Evolutionary conservation across 2,329 filamentous ascomycete genomes (phyloP).

Genomic region (Fusarium nisikadoi): DNA sequence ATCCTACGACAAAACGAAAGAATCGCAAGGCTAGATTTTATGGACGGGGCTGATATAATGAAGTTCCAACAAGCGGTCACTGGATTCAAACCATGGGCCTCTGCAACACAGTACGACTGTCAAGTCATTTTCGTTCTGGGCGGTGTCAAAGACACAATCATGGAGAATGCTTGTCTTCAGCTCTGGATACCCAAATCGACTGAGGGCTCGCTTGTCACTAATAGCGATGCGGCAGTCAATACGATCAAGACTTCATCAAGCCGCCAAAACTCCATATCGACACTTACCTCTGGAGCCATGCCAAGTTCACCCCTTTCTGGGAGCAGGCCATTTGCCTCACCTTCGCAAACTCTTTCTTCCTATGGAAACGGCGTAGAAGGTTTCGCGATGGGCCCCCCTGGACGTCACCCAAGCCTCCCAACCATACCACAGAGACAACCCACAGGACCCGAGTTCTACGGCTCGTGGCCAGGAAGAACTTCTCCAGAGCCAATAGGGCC

Average conservation of each 20-base stretch:
- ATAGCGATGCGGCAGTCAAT: slow-evolving; percentile 38
- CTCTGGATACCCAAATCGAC: slow-evolving; percentile 48
- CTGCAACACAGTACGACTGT: slow-evolving; percentile 43
- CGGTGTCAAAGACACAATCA: slow-evolving; percentile 35
- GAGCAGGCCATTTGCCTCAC: slow-evolving; percentile 1
- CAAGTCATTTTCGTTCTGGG: slow-evolving; percentile 46
- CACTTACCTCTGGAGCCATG: not conserved
- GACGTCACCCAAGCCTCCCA: slow-evolving; percentile 29
- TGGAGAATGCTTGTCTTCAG: slow-evolving; percentile 47
- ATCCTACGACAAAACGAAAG: slow-evolving; percentile 47
- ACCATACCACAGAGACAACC: slow-evolving; percentile 37
- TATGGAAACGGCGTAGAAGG: not conserved
- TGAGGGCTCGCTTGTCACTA: slow-evolving; percentile 44
- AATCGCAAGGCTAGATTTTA: slow-evolving; percentile 46
- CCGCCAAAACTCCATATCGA: slow-evolving; percentile 33
- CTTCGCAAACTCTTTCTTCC: not conserved
- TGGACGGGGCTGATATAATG: slow-evolving; percentile 40
- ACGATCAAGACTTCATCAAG: slow-evolving; percentile 3
- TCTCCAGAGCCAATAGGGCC: slow-evolving; percentile 31
- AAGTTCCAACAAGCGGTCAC: slow-evolving; percentile 50
- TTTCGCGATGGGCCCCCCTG: slow-evolving; percentile 6
- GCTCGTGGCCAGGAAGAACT: slow-evolving; percentile 30
- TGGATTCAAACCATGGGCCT: slow-evolving; percentile 47
- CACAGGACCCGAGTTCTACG: slow-evolving; percentile 13
- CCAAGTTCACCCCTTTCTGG: not conserved